Evolutionary conservation across 139 green algal genomes (phyloP).

Genomic region (Chlamydomonas eustigma): DNA sequence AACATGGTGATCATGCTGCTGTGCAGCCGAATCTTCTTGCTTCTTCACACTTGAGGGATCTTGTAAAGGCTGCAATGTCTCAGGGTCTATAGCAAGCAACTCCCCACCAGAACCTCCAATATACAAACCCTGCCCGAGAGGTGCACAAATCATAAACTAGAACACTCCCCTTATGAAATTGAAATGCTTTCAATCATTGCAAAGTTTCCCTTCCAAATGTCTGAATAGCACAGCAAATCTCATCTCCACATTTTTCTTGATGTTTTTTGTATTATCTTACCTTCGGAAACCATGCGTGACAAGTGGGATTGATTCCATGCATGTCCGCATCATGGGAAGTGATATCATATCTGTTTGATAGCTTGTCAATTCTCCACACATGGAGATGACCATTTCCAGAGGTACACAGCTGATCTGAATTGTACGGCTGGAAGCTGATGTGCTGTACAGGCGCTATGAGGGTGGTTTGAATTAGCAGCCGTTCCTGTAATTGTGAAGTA

Average conservation of each 20-base stretch:
- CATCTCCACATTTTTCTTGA: too few relatives aligned
- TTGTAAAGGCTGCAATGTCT: conserved; percentile 14
- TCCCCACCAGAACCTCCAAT: conserved; percentile 17
- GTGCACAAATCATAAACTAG: too few relatives aligned
- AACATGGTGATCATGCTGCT: too few relatives aligned
- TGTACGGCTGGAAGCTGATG: conserved; percentile 29
- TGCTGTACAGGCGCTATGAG: conserved; percentile 16
- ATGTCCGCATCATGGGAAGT: neutral
- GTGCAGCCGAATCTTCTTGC: too few relatives aligned
- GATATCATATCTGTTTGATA: conserved; percentile 30
- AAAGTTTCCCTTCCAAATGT: too few relatives aligned
- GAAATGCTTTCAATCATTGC: too few relatives aligned
- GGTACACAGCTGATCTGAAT: conserved; percentile 20
- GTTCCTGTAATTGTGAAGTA: neutral
- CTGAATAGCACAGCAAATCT: too few relatives aligned
- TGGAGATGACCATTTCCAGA: neutral
- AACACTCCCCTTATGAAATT: too few relatives aligned
- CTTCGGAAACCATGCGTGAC: conserved; percentile 22
- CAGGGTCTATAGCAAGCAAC: conserved; percentile 20
- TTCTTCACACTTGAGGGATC: neutral
- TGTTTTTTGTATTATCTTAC: too few relatives aligned
- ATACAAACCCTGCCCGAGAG: conserved; percentile 17
- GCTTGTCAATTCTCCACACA: conserved; percentile 16
- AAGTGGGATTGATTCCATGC: neutral
- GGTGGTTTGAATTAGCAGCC: conserved; percentile 6